A percentile compares a stretch with the other conserved stretches of the same genome.
These are phyloP conservation scores for Aspergillus sp. DNA, from an alignment of 2,329 filamentous ascomycete species.

Conservation along the genomic window DNA sequence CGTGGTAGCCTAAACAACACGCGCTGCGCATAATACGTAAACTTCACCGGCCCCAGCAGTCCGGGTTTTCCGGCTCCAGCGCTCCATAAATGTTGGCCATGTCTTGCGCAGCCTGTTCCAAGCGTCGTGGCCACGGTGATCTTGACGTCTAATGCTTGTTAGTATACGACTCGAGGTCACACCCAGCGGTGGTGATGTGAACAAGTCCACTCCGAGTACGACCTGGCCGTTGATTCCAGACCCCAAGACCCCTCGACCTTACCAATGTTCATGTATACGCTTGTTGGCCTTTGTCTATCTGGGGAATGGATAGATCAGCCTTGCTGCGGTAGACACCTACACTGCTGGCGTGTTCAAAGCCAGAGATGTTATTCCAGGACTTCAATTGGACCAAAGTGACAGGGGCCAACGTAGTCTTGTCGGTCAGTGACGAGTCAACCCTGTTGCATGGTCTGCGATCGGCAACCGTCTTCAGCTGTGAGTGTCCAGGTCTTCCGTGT, in stretches of 20 bases:
- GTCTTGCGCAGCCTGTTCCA: constrained; percentile 7
- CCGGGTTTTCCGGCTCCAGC: background rate
- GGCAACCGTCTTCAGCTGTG: background rate
- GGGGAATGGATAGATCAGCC: background rate
- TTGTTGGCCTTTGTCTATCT: background rate
- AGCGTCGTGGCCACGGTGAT: constrained; percentile 6
- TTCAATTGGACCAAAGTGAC: background rate
- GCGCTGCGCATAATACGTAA: background rate
- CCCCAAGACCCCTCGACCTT: background rate
- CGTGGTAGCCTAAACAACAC: too few species aligned
- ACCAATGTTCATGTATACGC: background rate
- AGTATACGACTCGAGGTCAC: background rate
- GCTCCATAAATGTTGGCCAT: background rate
- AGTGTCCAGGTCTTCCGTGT: background rate
- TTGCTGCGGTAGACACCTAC: background rate
- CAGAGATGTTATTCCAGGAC: background rate
- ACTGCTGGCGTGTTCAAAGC: background rate
- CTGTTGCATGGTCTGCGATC: background rate
- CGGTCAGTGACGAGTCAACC: background rate
- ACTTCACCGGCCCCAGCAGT: background rate
- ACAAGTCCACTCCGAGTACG: background rate
- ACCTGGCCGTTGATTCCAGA: background rate
- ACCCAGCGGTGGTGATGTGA: background rate
- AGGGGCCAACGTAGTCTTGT: background rate
- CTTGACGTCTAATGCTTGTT: background rate